Conservation (phyloP, 2,329 filamentous ascomycete genomes). For the Rachicladosporium sp. region DNA sequence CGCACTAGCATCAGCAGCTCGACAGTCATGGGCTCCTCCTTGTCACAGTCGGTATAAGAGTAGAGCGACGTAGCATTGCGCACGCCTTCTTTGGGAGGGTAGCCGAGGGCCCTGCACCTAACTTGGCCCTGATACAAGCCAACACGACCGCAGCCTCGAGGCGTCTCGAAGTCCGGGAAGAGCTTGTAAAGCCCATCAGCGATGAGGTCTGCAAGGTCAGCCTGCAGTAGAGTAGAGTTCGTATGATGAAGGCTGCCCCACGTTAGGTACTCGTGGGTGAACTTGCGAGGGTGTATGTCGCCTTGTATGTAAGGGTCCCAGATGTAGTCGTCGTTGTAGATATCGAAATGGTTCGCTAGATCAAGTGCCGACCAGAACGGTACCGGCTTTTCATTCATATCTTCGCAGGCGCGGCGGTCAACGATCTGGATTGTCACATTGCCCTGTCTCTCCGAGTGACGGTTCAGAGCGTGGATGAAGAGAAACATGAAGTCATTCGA, state of each 20-base stretch:
- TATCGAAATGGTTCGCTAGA: constrained; percentile 1
- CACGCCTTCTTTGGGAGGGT: background rate
- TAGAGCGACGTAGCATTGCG: constrained; percentile 2
- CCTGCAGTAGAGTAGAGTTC: constrained; percentile 2
- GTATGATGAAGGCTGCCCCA: constrained; percentile 1
- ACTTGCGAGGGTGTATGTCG: constrained; percentile 6
- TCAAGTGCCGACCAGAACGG: constrained; percentile 7
- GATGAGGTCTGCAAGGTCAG: constrained; percentile 3
- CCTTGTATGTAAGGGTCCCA: background rate
- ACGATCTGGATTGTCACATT: constrained; percentile 6
- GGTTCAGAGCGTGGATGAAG: constrained; percentile 4
- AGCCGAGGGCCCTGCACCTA: constrained; percentile 2
- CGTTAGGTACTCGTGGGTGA: constrained; percentile 8
- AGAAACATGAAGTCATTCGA: constrained; percentile 5
- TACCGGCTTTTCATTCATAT: background rate
- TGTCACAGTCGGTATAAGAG: constrained; percentile 5
- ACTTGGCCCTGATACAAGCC: constrained; percentile 6
- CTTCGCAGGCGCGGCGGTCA: constrained; percentile 1
- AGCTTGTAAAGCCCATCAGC: constrained; percentile 6
- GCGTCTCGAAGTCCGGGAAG: constrained; percentile 3
- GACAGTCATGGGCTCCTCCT: background rate
- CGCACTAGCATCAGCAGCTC: constrained; percentile 4
- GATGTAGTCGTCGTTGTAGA: background rate
- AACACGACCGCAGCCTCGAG: background rate
- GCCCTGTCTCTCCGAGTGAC: constrained; percentile 2